phyloP scores from a whole-genome alignment of 228 moss, liverwort and hornwort genomes.

The Sphagnum fallax region DNA sequence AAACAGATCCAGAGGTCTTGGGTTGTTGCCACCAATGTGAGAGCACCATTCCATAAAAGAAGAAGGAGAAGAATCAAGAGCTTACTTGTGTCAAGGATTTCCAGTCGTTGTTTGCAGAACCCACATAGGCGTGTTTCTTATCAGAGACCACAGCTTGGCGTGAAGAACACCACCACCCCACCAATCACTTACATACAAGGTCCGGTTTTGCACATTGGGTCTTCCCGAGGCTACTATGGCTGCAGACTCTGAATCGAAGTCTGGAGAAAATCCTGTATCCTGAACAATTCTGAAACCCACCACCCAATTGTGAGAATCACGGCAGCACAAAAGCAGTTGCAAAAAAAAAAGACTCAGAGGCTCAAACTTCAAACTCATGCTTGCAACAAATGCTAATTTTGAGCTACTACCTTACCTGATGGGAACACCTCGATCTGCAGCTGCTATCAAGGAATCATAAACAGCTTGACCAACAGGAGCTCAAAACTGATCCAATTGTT shows the following conservation, averaged over 20 bases:
- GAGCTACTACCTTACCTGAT: slow-evolving; percentile 26
- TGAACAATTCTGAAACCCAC: slow-evolving; percentile 37
- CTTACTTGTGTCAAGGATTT: slow-evolving; percentile 68
- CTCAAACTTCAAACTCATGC: background rate
- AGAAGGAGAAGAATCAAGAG: no score
- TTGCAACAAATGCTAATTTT: background rate
- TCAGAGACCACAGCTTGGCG: slow-evolving; percentile 63
- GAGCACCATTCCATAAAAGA: background rate
- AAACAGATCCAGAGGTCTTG: no score
- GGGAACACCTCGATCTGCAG: slow-evolving; percentile 49
- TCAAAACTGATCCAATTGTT: slow-evolving; percentile 45
- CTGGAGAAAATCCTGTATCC: slow-evolving; percentile 42
- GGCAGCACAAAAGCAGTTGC: background rate
- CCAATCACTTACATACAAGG: slow-evolving; percentile 44
- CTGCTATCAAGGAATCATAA: slow-evolving; percentile 32
- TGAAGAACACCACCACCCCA: slow-evolving; percentile 61
- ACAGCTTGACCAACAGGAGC: slow-evolving; percentile 44
- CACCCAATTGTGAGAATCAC: background rate
- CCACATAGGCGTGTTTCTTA: slow-evolving; percentile 53
- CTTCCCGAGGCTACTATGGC: slow-evolving; percentile 39
- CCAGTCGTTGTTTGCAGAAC: slow-evolving; percentile 83
- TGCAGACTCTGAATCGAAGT: slow-evolving; percentile 41
- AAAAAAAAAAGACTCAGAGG: background rate
- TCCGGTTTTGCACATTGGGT: slow-evolving; percentile 48
- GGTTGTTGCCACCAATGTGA: no score